These are phyloP conservation scores for Ganoderma boninense DNA, from an alignment of 1,284 basidiomycete genomes.

Conservation along the genomic window DNA sequence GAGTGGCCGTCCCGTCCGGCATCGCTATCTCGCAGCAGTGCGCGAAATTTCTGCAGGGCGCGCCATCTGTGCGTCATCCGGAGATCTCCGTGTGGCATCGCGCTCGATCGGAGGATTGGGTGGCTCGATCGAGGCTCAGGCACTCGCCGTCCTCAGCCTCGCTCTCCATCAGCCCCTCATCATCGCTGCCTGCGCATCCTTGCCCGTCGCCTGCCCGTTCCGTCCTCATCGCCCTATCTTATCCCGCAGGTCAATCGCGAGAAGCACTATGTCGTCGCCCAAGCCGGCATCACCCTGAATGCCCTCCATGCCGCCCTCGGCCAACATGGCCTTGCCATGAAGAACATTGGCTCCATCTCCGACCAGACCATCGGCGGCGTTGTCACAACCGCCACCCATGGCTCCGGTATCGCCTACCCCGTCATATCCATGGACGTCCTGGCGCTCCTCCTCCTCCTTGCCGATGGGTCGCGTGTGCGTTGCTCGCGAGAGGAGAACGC, in stretches of 20 bases:
- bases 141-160: conserved; percentile 3
- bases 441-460: conserved; percentile 77
- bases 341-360: conserved; percentile 95
- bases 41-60: conserved; percentile 19
- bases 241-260: conserved; percentile 72
- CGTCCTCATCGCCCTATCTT: conserved; percentile 18
- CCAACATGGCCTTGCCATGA: conserved; percentile 82
- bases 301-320: conserved; percentile 76
- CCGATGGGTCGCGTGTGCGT: conserved; percentile 71
- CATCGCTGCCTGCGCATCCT: conserved; percentile 7
- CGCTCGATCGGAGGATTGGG: conserved; percentile 22
- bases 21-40: conserved; percentile 30
- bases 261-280: conserved; percentile 73
- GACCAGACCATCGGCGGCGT: conserved; percentile 97
- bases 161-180: background rate
- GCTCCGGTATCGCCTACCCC: conserved; percentile 83
- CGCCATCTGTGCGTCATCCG: conserved; percentile 36
- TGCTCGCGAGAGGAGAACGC: conserved; percentile 73
- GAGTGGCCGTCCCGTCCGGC: conserved; percentile 41
- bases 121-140: conserved; percentile 22
- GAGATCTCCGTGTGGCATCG: conserved; percentile 39
- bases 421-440: conserved; percentile 88
- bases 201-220: background rate
- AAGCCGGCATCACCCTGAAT: conserved; percentile 84
- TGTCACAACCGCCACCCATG: conserved; percentile 95